Base-by-base conservation (phyloP, 2,329 filamentous ascomycete species). In the Rutstroemia sp. region DNA sequence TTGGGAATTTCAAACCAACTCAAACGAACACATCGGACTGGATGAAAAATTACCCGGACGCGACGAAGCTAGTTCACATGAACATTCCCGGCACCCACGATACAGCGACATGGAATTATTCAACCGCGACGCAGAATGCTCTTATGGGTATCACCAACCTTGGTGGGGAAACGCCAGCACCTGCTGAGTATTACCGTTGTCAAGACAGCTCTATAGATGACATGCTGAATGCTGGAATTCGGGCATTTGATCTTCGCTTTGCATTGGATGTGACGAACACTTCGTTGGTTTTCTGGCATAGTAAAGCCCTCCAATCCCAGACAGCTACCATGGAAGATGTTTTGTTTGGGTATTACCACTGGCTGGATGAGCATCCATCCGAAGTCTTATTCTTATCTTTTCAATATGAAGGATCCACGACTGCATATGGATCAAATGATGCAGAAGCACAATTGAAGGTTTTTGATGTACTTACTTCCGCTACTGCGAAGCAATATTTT, bases 61-160 rank as follows among this genome's bases (percentile, higher is more conserved):
- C 68, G 14, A 77, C 71, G 0, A 69, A 63, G 3, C 60, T 79
- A 0, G 70, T 73, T 2, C 75, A 75, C 18, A 71, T 79, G 65
- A 79, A 75, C 60, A 74, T 79, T 41, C 77, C 77, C 2, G 78
- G 77, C 1, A 73, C 71, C 4, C 77, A 80, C 65, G 77, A 80
- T 62, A 71, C 73, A 4, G 72, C 74, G 2, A 79, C 77, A 0
- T 79, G 77, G 77, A 79, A 79, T 64, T 79, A 79, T 62, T 72
- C 68, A 10, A 66, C 69, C 23, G 66, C 67, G 0, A 77, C 74
- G 0, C 75, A 77, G 61, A 64, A 74, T 39, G 56, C 66, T 1
- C 65, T 79, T 4, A 48, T 65, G 3, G 69, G 69, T 23, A 67
- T 77, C 37, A 75, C 74, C 7, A 65, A 70, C 14, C 69, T 76